Evolutionary conservation across 2,329 filamentous ascomycete species (phyloP).

Genomic region (Harringtonia lauricola): DNA sequence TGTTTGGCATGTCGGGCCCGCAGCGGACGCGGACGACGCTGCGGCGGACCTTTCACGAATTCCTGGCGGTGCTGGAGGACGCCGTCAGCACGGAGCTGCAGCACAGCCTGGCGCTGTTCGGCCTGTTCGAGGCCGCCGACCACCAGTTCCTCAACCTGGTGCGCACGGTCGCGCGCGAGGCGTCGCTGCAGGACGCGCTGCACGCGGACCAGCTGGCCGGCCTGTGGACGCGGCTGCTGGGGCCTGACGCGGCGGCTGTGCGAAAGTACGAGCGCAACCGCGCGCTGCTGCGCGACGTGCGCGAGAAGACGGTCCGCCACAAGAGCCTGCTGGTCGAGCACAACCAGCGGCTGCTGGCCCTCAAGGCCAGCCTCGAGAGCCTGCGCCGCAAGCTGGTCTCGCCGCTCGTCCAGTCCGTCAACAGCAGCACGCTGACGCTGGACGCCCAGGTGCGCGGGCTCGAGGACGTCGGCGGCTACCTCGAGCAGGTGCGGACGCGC

Average conservation of each 20-base stretch:
- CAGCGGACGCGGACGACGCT: constrained; percentile 73
- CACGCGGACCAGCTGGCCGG: constrained; percentile 67
- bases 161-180: constrained; percentile 74
- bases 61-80: constrained; percentile 78
- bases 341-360: constrained; percentile 68
- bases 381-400: constrained; percentile 73
- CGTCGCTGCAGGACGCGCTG: constrained; percentile 65
- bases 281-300: constrained; percentile 64
- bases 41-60: constrained; percentile 79
- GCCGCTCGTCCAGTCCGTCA: constrained; percentile 64
- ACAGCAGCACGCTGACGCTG: constrained; percentile 59
- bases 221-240: constrained; percentile 78
- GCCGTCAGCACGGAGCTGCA: constrained; percentile 76
- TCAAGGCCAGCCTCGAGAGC: constrained; percentile 82
- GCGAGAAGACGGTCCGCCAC: constrained; percentile 74
- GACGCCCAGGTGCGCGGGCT: constrained; percentile 80
- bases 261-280: constrained; percentile 89
- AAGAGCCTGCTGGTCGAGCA: constrained; percentile 81
- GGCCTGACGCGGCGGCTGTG: constrained; percentile 61
- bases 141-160: constrained; percentile 82
- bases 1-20: constrained; percentile 71
- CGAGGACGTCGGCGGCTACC: constrained; percentile 66
- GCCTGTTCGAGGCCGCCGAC: constrained; percentile 86
- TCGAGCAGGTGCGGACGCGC: constrained; percentile 61
- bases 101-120: constrained; percentile 70